These are phyloP conservation scores for Dendrobium chrysotoxum DNA, from an alignment of 106 monocot genomes.

Conservation along the genomic window DNA sequence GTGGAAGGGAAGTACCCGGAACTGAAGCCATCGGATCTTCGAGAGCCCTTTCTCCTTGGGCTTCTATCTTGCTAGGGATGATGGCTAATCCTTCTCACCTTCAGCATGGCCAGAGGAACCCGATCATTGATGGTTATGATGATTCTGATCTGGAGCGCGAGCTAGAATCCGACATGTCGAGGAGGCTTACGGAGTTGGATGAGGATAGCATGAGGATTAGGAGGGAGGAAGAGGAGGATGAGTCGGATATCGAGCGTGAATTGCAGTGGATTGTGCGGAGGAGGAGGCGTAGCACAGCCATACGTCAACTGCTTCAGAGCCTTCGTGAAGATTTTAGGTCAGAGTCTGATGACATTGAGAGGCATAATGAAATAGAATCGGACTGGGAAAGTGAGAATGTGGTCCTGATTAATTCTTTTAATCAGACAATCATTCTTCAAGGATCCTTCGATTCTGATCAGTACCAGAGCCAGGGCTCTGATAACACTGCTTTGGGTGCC, in stretches of 20 bases:
- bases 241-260: not conserved
- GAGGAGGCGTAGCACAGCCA: constrained; percentile 17
- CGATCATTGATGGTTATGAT: not conserved
- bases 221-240: not conserved
- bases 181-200: not conserved
- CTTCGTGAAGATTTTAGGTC: constrained; percentile 8
- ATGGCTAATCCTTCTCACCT: constrained; percentile 19
- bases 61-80: constrained; percentile 33
- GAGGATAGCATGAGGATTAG: not conserved
- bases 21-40: constrained; percentile 3
- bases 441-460: constrained; percentile 9
- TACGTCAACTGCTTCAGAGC: constrained; percentile 23
- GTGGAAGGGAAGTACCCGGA: constrained; percentile 1
- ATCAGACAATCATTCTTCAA: constrained; percentile 4
- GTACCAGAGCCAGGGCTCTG: not conserved
- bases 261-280: not conserved
- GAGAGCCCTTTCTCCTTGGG: constrained; percentile 21
- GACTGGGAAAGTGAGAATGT: not conserved
- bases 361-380: constrained; percentile 4
- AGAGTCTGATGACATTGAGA: not conserved
- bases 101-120: not conserved
- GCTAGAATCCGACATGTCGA: not conserved
- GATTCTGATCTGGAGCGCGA: constrained; percentile 1
- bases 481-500: not conserved
- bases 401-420: constrained; percentile 11